These are phyloP conservation scores for Xerocomus brunneocitrinus DNA, from an alignment of 768 basidiomycete species.

Conservation along the genomic window DNA sequence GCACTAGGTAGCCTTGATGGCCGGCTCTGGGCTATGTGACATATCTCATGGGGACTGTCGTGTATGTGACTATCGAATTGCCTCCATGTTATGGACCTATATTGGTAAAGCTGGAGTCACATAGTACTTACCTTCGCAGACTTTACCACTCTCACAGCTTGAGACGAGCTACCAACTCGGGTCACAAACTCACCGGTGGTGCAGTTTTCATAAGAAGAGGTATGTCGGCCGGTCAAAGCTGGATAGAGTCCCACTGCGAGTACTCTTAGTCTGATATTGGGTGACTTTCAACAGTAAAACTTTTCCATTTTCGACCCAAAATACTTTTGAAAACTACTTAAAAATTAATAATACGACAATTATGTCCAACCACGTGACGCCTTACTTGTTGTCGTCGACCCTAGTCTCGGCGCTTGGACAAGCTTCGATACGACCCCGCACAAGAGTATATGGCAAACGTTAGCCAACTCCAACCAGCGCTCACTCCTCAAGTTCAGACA, in stretches of 20 bases:
- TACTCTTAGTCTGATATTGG: too few relatives aligned
- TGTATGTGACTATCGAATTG: too few relatives aligned
- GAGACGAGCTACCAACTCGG: too few relatives aligned
- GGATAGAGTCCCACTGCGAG: too few relatives aligned
- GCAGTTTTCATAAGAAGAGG: too few relatives aligned
- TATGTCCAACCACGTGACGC: neutral
- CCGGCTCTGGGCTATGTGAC: neutral
- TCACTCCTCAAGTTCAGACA: constrained; percentile 20
- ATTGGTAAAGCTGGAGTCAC: neutral
- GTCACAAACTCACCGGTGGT: too few relatives aligned
- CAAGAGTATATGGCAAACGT: constrained; percentile 25
- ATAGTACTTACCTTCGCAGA: neutral
- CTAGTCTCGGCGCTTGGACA: neutral
- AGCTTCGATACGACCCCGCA: neutral
- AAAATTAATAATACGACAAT: neutral
- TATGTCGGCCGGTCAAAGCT: too few relatives aligned
- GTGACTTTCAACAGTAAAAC: too few relatives aligned
- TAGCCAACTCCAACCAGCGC: constrained; percentile 29
- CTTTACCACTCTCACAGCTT: neutral
- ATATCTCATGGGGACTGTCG: too few relatives aligned
- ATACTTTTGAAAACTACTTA: neutral
- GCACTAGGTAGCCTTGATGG: neutral
- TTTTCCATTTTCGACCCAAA: neutral
- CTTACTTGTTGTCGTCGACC: neutral
- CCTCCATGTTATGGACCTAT: too few relatives aligned